A percentile compares a stretch with the other conserved stretches of the same genome.
phyloP scores from a whole-genome alignment of 2,329 filamentous ascomycete species.

The Dothistroma pini region DNA sequence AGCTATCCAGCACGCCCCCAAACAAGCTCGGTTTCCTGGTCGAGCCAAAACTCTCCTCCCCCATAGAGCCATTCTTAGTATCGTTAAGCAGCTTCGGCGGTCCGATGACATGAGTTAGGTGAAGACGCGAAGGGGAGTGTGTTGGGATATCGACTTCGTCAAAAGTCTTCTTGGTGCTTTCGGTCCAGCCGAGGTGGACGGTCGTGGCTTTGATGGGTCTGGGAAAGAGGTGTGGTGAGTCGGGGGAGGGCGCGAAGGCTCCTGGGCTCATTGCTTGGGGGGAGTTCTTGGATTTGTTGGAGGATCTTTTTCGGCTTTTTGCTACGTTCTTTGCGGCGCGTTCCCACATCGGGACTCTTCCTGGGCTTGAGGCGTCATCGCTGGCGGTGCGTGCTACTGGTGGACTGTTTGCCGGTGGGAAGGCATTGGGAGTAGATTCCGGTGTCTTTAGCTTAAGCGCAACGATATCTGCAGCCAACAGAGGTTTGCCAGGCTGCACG shows the following conservation, averaged over 20 bases:
- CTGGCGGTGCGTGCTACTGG: background rate
- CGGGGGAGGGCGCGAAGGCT: slow-evolving; percentile 6
- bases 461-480: slow-evolving; percentile 24
- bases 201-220: slow-evolving; percentile 11
- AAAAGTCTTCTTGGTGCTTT: slow-evolving; percentile 22
- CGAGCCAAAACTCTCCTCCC: slow-evolving; percentile 2
- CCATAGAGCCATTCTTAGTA: slow-evolving; percentile 5
- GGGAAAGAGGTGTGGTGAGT: slow-evolving; percentile 21
- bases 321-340: slow-evolving; percentile 21
- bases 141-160: slow-evolving; percentile 20
- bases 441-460: slow-evolving; percentile 20
- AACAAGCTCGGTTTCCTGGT: slow-evolving; percentile 14
- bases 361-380: background rate
- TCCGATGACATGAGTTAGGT: slow-evolving; percentile 14
- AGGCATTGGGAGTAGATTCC: slow-evolving; percentile 16
- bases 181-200: slow-evolving; percentile 26
- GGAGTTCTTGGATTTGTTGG: slow-evolving; percentile 8
- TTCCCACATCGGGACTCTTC: slow-evolving; percentile 2
- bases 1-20: slow-evolving; percentile 21
- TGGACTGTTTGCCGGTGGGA: slow-evolving; percentile 9
- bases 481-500: slow-evolving; percentile 14
- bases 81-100: slow-evolving; percentile 25
- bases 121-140: background rate
- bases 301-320: slow-evolving; percentile 3
- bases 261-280: slow-evolving; percentile 1